A percentile compares a stretch with the other conserved stretches of the same genome.
These are phyloP conservation scores for Pythium sukuiense DNA, from an alignment of 352 stramenopile species.

Conservation along the genomic window DNA sequence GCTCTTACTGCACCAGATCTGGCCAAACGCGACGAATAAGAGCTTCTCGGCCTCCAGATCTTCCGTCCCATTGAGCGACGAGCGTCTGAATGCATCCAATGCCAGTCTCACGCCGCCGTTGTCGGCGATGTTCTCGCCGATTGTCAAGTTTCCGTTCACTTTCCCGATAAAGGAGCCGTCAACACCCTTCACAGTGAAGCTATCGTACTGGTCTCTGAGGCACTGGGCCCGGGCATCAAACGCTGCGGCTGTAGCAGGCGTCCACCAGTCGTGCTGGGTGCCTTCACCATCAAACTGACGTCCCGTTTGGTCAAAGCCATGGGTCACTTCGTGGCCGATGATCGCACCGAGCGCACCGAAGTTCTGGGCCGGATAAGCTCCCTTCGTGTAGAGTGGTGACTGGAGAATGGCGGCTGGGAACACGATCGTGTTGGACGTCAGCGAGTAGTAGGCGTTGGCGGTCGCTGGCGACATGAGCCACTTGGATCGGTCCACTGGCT, in stretches of 20 bases:
- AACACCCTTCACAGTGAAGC: constrained; percentile 37
- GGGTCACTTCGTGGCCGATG: constrained; percentile 93
- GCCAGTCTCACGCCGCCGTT: constrained; percentile 60
- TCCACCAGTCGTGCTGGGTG: constrained; percentile 93
- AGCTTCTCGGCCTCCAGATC: constrained; percentile 41
- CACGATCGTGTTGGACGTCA: constrained; percentile 86
- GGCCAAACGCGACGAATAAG: constrained; percentile 67
- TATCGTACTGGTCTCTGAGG: constrained; percentile 54
- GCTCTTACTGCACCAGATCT: constrained; percentile 62
- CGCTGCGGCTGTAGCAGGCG: constrained; percentile 55
- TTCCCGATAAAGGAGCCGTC: constrained; percentile 35
- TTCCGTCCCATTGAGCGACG: constrained; percentile 30
- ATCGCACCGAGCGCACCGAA: constrained; percentile 91
- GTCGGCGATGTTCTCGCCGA: constrained; percentile 80
- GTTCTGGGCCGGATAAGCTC: constrained; percentile 82
- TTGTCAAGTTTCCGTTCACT: constrained; percentile 61
- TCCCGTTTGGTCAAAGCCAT: constrained; percentile 93
- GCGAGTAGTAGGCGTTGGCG: constrained; percentile 87
- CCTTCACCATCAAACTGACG: constrained; percentile 81
- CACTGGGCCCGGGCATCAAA: constrained; percentile 67
- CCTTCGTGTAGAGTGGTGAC: constrained; percentile 86
- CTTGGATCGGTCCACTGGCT: constrained; percentile 51
- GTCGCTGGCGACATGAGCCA: constrained; percentile 90
- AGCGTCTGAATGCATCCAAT: constrained; percentile 54
- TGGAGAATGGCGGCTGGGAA: constrained; percentile 94